Conservation (phyloP, 306 rosid species). For the Vachellia collinsii region DNA sequence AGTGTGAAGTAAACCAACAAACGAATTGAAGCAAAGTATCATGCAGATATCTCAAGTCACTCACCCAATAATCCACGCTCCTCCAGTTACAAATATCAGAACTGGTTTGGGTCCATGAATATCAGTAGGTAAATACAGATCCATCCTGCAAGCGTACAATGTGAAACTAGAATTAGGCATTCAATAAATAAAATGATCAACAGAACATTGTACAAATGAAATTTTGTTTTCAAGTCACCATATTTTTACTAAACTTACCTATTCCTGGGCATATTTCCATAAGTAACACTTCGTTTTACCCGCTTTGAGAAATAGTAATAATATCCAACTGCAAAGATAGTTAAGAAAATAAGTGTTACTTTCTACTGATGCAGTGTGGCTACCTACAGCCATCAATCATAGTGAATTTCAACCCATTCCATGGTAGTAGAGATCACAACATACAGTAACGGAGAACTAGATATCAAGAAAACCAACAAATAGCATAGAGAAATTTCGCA, state of each 20-base stretch:
- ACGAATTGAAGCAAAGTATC: slow-evolving; percentile 27
- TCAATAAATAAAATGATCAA: slow-evolving; percentile 29
- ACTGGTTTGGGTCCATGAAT: slow-evolving; percentile 69
- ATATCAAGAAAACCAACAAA: slow-evolving; percentile 16
- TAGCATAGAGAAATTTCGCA: not conserved
- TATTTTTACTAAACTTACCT: slow-evolving; percentile 57
- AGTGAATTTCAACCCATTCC: not conserved
- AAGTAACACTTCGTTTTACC: slow-evolving; percentile 73
- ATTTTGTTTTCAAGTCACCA: not conserved
- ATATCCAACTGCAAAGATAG: slow-evolving; percentile 72
- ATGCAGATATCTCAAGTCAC: slow-evolving; percentile 41
- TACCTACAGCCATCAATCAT: not conserved
- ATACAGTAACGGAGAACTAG: slow-evolving; percentile 6
- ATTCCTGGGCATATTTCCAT: slow-evolving; percentile 91
- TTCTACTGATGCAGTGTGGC: not conserved
- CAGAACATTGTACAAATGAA: not conserved
- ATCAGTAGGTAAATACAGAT: slow-evolving; percentile 74
- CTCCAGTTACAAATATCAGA: slow-evolving; percentile 94
- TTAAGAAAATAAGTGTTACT: slow-evolving; percentile 31
- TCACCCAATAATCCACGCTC: slow-evolving; percentile 99
- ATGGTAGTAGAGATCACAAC: slow-evolving; percentile 15
- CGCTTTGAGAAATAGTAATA: slow-evolving; percentile 73
- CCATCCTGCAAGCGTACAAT: slow-evolving; percentile 69
- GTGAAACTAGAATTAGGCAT: slow-evolving; percentile 19
- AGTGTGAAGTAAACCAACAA: slow-evolving; percentile 23